Conservation (phyloP, 345 rosid genomes). For the Nasturtium officinale region DNA sequence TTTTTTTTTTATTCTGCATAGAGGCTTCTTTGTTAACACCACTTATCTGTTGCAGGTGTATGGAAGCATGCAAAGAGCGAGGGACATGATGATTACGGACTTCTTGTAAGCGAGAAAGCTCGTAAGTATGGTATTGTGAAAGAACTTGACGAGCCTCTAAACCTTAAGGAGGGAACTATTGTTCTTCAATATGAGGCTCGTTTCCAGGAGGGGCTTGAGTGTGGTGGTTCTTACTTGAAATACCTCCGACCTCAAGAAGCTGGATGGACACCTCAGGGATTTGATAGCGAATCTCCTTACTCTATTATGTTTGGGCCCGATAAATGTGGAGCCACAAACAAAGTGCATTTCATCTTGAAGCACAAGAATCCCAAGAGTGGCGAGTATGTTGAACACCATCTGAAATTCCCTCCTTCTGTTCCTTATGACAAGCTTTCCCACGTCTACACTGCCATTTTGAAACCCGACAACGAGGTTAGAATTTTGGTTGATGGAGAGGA, state of each 20-base stretch:
- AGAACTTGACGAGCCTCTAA: constrained; percentile 60
- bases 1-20: background rate
- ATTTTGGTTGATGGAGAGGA: constrained; percentile 82
- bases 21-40: constrained; percentile 35
- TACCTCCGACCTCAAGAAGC: constrained; percentile 78
- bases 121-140: constrained; percentile 80
- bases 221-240: constrained; percentile 88
- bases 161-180: constrained; percentile 67
- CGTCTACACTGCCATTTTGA: constrained; percentile 80
- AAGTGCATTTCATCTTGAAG: constrained; percentile 85
- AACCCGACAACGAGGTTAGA: constrained; percentile 64
- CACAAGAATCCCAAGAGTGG: constrained; percentile 94
- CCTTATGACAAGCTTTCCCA: constrained; percentile 82
- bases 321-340: constrained; percentile 85
- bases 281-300: constrained; percentile 77
- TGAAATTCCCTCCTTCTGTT: constrained; percentile 78
- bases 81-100: constrained; percentile 87
- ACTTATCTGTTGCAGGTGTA: constrained; percentile 50
- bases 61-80: constrained; percentile 83
- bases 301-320: constrained; percentile 93
- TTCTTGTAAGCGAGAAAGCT: constrained; percentile 79
- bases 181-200: constrained; percentile 83
- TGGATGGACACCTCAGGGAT: constrained; percentile 68
- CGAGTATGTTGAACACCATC: constrained; percentile 74
- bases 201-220: constrained; percentile 79